These are phyloP conservation scores for Periconia digitata DNA, from an alignment of 2,329 filamentous ascomycete species.

Conservation along the genomic window DNA sequence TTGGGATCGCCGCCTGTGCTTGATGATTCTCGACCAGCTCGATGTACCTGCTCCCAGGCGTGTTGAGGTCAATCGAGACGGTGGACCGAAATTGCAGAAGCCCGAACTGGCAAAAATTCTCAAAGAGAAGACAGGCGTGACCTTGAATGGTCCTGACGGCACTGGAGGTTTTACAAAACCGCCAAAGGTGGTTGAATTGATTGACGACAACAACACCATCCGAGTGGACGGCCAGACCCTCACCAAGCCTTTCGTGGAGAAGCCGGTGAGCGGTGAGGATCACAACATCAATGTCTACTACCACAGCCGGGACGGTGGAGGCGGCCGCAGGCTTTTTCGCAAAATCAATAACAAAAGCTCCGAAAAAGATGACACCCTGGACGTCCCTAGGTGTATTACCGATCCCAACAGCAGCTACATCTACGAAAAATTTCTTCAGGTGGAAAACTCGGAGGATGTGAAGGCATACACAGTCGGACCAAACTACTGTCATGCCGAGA, in stretches of 20 bases:
- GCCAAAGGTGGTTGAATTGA: conserved; percentile 73
- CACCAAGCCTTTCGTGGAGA: conserved; percentile 95
- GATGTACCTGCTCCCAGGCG: conserved; percentile 86
- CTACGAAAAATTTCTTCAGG: conserved; percentile 95
- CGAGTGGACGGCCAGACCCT: conserved; percentile 81
- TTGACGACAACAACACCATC: conserved; percentile 88
- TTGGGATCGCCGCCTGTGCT: conserved; percentile 90
- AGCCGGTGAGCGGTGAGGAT: conserved; percentile 96
- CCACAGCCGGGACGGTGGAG: conserved; percentile 80
- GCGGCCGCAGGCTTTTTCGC: conserved; percentile 87
- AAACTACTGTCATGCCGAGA: conserved; percentile 93
- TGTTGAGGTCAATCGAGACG: conserved; percentile 89
- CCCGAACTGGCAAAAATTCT: conserved; percentile 79
- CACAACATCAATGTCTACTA: conserved; percentile 99
- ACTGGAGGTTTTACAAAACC: conserved; percentile 59
- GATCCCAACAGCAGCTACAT: conserved; percentile 84
- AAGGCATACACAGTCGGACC: conserved; percentile 97
- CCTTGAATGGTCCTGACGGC: conserved; percentile 69
- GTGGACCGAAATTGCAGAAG: conserved; percentile 77
- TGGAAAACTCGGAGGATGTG: conserved; percentile 96
- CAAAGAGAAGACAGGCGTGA: conserved; percentile 76
- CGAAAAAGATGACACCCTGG: conserved; percentile 80
- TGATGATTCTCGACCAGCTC: conserved; percentile 85
- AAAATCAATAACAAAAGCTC: conserved; percentile 99
- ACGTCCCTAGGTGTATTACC: conserved; percentile 75